Conservation (phyloP, 768 basidiomycete species). For the Atractiella rhizophila region DNA sequence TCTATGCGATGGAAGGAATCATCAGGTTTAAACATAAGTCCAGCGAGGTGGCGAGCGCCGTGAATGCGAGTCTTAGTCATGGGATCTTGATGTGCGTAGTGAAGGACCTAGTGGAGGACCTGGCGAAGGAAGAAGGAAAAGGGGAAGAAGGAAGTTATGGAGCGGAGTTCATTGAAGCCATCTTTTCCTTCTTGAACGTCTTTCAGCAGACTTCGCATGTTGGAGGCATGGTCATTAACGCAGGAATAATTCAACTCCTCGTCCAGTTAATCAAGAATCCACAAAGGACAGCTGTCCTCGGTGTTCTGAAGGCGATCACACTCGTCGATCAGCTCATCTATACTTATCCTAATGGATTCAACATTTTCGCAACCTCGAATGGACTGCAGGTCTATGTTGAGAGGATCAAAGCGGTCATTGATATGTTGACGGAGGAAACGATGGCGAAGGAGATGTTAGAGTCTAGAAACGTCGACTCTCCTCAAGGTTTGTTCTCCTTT, state of each 20-base stretch:
- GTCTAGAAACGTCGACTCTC: too few relatives aligned
- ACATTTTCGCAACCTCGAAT: conserved; percentile 53
- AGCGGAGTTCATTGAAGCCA: conserved; percentile 34
- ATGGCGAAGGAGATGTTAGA: conserved; percentile 5
- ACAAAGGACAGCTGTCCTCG: conserved; percentile 24
- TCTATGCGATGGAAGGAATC: conserved; percentile 72
- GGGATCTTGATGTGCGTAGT: conserved; percentile 76
- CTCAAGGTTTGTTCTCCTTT: conserved; percentile 6
- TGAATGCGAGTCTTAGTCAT: conserved; percentile 89
- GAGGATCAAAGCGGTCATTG: conserved; percentile 43
- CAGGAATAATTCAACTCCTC: conserved; percentile 65
- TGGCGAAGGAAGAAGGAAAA: conserved; percentile 24
- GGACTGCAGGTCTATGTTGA: conserved; percentile 67
- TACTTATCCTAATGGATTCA: conserved; percentile 63
- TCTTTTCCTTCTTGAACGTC: conserved; percentile 64
- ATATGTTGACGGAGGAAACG: neutral
- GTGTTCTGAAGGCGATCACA: conserved; percentile 65
- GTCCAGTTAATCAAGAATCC: conserved; percentile 72
- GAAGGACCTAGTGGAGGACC: conserved; percentile 50
- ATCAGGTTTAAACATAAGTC: conserved; percentile 58
- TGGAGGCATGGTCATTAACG: conserved; percentile 80
- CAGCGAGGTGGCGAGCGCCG: conserved; percentile 61
- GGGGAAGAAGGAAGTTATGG: too few relatives aligned
- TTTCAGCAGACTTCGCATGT: conserved; percentile 61
- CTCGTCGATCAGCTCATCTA: conserved; percentile 79